phyloP scores from a whole-genome alignment of 2,329 filamentous ascomycete genomes.

The Neopestalotiopsis sp. region DNA sequence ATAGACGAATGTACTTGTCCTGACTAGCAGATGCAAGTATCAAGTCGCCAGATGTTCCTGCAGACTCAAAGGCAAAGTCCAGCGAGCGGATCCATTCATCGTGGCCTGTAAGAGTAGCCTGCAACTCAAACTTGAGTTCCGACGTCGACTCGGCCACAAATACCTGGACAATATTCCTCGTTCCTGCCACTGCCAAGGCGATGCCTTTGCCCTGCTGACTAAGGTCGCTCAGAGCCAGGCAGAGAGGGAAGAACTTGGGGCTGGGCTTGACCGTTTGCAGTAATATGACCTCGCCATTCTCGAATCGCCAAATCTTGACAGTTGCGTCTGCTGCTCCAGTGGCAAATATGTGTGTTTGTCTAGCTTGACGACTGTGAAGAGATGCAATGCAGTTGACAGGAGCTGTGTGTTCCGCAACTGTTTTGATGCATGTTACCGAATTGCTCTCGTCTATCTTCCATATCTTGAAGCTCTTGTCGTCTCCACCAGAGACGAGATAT shows the following conservation, averaged over 20 bases:
- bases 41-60: slow-evolving; percentile 64
- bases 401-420: slow-evolving; percentile 69
- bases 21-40: slow-evolving; percentile 93
- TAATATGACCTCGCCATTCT: slow-evolving; percentile 52
- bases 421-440: slow-evolving; percentile 53
- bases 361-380: slow-evolving; percentile 33
- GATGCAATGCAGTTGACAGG: slow-evolving; percentile 74
- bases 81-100: slow-evolving; percentile 94
- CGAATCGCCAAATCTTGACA: slow-evolving; percentile 71
- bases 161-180: slow-evolving; percentile 80
- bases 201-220: slow-evolving; percentile 56
- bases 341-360: slow-evolving; percentile 55
- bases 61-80: slow-evolving; percentile 72
- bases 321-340: slow-evolving; percentile 84
- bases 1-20: slow-evolving; percentile 95
- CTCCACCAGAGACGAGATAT: slow-evolving; percentile 78
- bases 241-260: slow-evolving; percentile 82
- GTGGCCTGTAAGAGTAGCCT: slow-evolving; percentile 83
- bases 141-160: slow-evolving; percentile 61
- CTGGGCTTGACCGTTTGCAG: slow-evolving; percentile 74
- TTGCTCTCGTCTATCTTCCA: slow-evolving; percentile 58
- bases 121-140: slow-evolving; percentile 64
- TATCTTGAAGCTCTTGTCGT: slow-evolving; percentile 77
- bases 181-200: slow-evolving; percentile 85
- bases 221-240: slow-evolving; percentile 71